These are phyloP conservation scores for Amauroascus niger DNA, from an alignment of 2,329 filamentous ascomycete species.

Conservation along the genomic window DNA sequence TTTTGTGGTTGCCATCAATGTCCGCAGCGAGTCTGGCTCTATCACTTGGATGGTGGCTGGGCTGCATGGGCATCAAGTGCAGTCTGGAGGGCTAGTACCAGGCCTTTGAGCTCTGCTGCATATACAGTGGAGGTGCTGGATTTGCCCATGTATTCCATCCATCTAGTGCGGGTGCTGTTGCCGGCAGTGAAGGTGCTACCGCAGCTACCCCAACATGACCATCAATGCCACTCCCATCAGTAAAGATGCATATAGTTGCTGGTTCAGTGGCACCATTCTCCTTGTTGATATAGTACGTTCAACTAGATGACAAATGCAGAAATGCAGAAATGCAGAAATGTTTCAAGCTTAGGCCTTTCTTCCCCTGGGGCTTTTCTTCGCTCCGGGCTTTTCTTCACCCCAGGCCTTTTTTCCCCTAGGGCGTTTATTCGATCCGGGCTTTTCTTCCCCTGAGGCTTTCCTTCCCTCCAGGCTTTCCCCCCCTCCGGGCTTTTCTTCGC, in stretches of 20 bases:
- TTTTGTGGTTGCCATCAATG: slow-evolving; percentile 3
- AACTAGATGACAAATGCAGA: too few species aligned
- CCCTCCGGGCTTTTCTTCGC: too few species aligned
- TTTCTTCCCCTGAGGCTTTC: too few species aligned
- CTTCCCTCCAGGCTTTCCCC: too few species aligned
- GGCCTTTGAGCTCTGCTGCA: slow-evolving; percentile 24
- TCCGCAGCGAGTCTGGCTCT: not conserved
- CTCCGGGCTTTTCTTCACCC: too few species aligned
- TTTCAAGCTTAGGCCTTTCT: too few species aligned
- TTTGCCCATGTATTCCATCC: slow-evolving; percentile 13
- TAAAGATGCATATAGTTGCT: slow-evolving; percentile 16
- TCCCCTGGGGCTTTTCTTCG: too few species aligned
- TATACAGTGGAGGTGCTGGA: slow-evolving; percentile 24
- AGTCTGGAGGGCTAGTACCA: slow-evolving; percentile 23
- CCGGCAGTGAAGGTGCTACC: slow-evolving; percentile 15
- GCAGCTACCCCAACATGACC: slow-evolving; percentile 24
- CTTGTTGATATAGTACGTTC: too few species aligned
- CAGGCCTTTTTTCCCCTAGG: too few species aligned
- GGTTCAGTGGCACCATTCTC: slow-evolving; percentile 10
- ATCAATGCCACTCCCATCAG: slow-evolving; percentile 22
- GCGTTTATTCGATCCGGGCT: too few species aligned
- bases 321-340: too few species aligned
- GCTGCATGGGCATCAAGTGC: not conserved
- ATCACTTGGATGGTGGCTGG: slow-evolving; percentile 2
- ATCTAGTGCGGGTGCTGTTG: slow-evolving; percentile 1